Base-by-base conservation (phyloP, 495 filamentous ascomycete genomes). In the Penicillium soppii region DNA sequence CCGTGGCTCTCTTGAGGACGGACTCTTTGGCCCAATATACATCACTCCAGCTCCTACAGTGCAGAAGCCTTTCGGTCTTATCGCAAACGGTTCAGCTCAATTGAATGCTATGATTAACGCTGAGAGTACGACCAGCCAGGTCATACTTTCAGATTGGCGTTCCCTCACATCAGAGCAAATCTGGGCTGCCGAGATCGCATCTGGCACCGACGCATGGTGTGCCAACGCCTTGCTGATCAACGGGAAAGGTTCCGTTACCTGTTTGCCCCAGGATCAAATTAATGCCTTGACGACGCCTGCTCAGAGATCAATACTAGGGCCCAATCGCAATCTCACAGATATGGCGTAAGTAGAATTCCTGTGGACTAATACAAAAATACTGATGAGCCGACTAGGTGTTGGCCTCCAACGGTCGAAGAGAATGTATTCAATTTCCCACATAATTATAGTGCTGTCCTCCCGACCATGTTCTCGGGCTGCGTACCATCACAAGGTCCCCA, bases 141-240 rank as follows among this genome's bases (percentile, higher is more conserved):
- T 84, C 1, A 22, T 84, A 33, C 47, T 85, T 6, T 77, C 79
- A 3, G 82, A 86, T 49, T 82, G 77, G 76, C 73, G 69, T 19
- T 69, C 78, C 36, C 63, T 75, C 29, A 80, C 75, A 0, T 80
- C 80, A 0, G 57, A 71, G 17, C 66, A 82, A 43, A 57, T 75
- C 15, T 74, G 66, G 68, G 32, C 53, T 10, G 65, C 57, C 1
- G 66, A 78, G 51, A 44, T 66, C 9, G 63, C 59, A 12, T 70
- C 74, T 16, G 65, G 71, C 2, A 52, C 75, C 16, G 75, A 80
- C 47, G 27, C 66, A 42, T 54, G 29, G 26, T 76, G 77, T 57
- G 71, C 70, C 17, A 79, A 80, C 58, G 70, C 74, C 17, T 61
- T 83, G 7, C 64, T 84, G 17, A 66, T 85, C 42, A 83, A 85